phyloP scores from a whole-genome alignment of 1,139 yeast species.

The Magnusiomyces magnusii region DNA sequence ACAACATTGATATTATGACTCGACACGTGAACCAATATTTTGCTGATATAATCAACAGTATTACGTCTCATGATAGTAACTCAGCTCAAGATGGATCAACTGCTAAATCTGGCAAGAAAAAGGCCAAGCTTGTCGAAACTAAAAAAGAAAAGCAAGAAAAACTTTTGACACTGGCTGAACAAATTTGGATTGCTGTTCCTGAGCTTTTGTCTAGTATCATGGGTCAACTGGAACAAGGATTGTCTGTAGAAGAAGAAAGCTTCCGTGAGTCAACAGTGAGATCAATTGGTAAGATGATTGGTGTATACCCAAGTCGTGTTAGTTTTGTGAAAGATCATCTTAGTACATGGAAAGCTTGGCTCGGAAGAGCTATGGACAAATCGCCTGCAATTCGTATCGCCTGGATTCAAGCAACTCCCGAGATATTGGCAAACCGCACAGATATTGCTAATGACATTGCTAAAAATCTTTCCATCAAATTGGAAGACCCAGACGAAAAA shows the following conservation, averaged over 20 bases:
- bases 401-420: conserved; percentile 59
- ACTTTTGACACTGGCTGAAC: conserved; percentile 40
- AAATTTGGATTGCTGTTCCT: conserved; percentile 74
- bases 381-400: conserved; percentile 54
- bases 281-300: conserved; percentile 62
- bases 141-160: conserved; percentile 37
- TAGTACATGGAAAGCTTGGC: conserved; percentile 64
- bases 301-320: conserved; percentile 41
- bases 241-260: conserved; percentile 55
- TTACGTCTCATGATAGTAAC: conserved; percentile 23
- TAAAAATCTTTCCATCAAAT: conserved; percentile 56
- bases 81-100: conserved; percentile 26
- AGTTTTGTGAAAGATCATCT: conserved; percentile 56
- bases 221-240: conserved; percentile 75
- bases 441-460: conserved; percentile 47
- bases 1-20: conserved; percentile 67
- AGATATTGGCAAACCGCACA: conserved; percentile 39
- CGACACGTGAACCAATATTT: conserved; percentile 74
- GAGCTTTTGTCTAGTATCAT: conserved; percentile 65
- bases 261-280: conserved; percentile 64
- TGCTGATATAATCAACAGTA: conserved; percentile 51
- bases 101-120: conserved; percentile 18
- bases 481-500: conserved; percentile 67
- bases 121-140: background rate
- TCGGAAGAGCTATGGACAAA: conserved; percentile 64